Base-by-base conservation (phyloP, 2,329 filamentous ascomycete species). In the Akanthomyces uredinophilus region DNA sequence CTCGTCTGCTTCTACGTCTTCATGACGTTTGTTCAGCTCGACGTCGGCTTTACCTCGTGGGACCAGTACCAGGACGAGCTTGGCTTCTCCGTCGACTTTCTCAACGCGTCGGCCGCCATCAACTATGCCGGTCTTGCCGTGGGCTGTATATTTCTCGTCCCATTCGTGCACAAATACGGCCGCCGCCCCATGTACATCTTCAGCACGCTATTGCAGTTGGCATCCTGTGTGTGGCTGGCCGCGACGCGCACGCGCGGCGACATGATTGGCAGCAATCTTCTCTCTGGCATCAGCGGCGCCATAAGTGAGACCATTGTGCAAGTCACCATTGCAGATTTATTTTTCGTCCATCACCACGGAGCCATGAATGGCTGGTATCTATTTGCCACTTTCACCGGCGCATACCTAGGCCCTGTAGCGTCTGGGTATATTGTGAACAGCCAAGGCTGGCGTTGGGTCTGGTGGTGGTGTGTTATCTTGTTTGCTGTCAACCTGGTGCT, bases 331-430 rank as follows among this genome's bases (percentile, higher is more conserved):
- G 67, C 69, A 7, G 73, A 75, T 59, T 35, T 74, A 3, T 72
- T 73, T 49, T 73, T 73, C 55, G 65, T 73, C 0, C 68, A 73
- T 59, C 69, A 73, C 39, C 64, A 69, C 22, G 79, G 76, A 0
- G 68, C 72, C 4, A 78, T 79, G 75, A 84, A 83, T 63, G 72
- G 70, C 0, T 71, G 79, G 11, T 83, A 79, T 62, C 68, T 78
- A 61, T 77, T 72, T 11, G 52, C 65, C n/a, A 68, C 67, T 7
- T 69, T 68, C 29, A 64, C 66, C 2, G 73, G 71, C 5, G 67
- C 70, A 0, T 72, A 70, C n/a, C 65, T 75, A 5, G 67, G 65
- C 0, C 70, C 71, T 3, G 64, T 74, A 16, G 70, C 70, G 5
- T 67, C 72, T 3, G 72, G 73, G 0, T 68, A 69, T 18, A 66